phyloP scores from a whole-genome alignment of 2,329 filamentous ascomycete genomes.

The Aspergillus phoenicis region DNA sequence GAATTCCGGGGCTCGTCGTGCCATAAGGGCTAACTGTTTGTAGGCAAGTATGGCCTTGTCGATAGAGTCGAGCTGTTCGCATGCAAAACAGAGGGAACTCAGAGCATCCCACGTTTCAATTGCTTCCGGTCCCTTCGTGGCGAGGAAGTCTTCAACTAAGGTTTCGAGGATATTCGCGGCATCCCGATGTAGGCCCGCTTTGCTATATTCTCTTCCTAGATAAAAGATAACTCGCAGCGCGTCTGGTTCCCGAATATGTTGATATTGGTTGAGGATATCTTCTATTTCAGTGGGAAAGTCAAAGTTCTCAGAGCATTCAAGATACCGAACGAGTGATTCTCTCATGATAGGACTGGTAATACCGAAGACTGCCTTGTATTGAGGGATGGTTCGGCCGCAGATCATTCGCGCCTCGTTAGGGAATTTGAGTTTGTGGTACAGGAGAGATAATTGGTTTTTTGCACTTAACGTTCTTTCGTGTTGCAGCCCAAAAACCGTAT shows the following conservation, averaged over 20 bases:
- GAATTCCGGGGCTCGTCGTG: conserved; percentile 24
- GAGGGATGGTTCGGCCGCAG: conserved; percentile 27
- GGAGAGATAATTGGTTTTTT: conserved; percentile 32
- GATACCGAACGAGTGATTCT: conserved; percentile 29
- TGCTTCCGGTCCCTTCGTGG: conserved; percentile 28
- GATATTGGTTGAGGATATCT: conserved; percentile 32
- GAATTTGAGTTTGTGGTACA: conserved; percentile 35
- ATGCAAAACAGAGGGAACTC: conserved; percentile 33
- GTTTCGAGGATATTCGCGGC: conserved; percentile 30
- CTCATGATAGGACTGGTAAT: conserved; percentile 27
- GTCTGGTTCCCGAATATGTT: conserved; percentile 25
- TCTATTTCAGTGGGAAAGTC: conserved; percentile 33
- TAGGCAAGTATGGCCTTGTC: conserved; percentile 35
- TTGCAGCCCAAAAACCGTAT: conserved; percentile 34
- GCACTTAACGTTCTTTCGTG: conserved; percentile 32
- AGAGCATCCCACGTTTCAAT: conserved; percentile 34
- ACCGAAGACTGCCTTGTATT: conserved; percentile 31
- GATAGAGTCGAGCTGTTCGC: conserved; percentile 31
- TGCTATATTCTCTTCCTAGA: conserved; percentile 32
- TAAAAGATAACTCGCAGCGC: conserved; percentile 32
- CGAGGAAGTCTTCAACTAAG: conserved; percentile 31
- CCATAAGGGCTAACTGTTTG: conserved; percentile 31
- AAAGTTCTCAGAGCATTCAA: conserved; percentile 31
- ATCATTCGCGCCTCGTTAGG: conserved; percentile 30
- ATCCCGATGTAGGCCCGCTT: conserved; percentile 32